Evolutionary conservation across 257 asterid species (phyloP).

Genomic region (Knoxia roxburghii): DNA sequence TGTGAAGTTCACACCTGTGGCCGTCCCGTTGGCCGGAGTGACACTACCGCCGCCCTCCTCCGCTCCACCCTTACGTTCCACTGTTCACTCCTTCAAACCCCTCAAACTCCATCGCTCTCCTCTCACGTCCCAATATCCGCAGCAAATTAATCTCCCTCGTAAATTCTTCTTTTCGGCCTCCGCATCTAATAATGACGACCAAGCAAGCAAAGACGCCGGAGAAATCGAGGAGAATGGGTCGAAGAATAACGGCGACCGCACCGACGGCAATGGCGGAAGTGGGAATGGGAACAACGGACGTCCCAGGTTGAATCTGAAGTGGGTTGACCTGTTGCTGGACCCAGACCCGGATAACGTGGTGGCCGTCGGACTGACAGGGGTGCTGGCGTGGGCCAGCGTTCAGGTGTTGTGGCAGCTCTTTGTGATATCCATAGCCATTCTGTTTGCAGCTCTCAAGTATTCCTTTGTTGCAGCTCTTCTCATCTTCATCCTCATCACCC

Average conservation of each 20-base stretch:
- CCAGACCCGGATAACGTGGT: conserved; percentile 87
- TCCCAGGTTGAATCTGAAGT: conserved; percentile 55
- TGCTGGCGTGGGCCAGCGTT: conserved; percentile 95
- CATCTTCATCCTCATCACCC: conserved; percentile 66
- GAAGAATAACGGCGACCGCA: conserved; percentile 13
- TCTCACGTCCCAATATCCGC: background rate
- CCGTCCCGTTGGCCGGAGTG: background rate
- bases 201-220: background rate
- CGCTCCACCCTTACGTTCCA: background rate
- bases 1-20: background rate
- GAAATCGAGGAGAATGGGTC: conserved; percentile 23
- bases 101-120: background rate
- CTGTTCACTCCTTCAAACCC: background rate
- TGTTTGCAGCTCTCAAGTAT: conserved; percentile 81
- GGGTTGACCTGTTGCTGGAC: conserved; percentile 69
- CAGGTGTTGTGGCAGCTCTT: conserved; percentile 87
- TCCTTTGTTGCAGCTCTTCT: conserved; percentile 86
- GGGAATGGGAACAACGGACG: conserved; percentile 30
- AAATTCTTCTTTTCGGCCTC: background rate
- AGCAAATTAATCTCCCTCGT: background rate
- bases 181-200: background rate
- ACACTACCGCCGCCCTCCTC: background rate
- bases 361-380: conserved; percentile 93
- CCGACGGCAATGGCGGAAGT: conserved; percentile 14
- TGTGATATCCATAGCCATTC: conserved; percentile 56